Evolutionary conservation across 179 eudicot genomes (phyloP).

Genomic region (Nepenthes alata): DNA sequence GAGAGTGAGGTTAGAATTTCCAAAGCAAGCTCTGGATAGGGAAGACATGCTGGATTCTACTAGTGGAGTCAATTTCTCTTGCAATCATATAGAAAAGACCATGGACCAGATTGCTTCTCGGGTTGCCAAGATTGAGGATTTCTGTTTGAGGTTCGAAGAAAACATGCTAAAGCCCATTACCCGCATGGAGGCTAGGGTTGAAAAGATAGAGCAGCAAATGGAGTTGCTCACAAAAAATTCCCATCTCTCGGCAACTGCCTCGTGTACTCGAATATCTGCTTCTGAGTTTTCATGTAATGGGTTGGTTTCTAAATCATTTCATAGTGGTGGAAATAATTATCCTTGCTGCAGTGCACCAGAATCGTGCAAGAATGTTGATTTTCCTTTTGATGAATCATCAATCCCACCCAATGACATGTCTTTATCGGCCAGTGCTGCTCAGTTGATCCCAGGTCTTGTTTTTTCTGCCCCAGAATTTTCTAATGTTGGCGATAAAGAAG

Average conservation of each 20-base stretch:
- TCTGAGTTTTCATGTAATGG: constrained; percentile 46
- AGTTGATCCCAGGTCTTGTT: constrained; percentile 41
- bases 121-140: constrained; percentile 59
- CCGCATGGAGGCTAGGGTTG: constrained; percentile 72
- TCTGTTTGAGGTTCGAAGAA: constrained; percentile 74
- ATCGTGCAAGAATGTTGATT: constrained; percentile 22
- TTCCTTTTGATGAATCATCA: constrained; percentile 5
- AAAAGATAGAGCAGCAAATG: constrained; percentile 58
- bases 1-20: constrained; percentile 11
- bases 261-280: constrained; percentile 37
- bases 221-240: constrained; percentile 35
- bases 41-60: constrained; percentile 7
- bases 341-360: constrained; percentile 14
- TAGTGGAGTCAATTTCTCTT: constrained; percentile 9
- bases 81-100: constrained; percentile 36
- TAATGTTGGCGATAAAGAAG: constrained; percentile 52
- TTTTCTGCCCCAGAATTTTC: constrained; percentile 70
- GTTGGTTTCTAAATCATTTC: constrained; percentile 33
- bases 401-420: constrained; percentile 11
- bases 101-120: constrained; percentile 69
- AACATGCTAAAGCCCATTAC: constrained; percentile 68
- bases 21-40: constrained; percentile 8
- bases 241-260: constrained; percentile 17
- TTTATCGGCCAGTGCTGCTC: constrained; percentile 19
- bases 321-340: constrained; percentile 25